Percentiles rank a stretch among this genome's conserved stretches.
phyloP scores from a whole-genome alignment of 352 stramenopile species.

The Stramenopiles sp. region DNA sequence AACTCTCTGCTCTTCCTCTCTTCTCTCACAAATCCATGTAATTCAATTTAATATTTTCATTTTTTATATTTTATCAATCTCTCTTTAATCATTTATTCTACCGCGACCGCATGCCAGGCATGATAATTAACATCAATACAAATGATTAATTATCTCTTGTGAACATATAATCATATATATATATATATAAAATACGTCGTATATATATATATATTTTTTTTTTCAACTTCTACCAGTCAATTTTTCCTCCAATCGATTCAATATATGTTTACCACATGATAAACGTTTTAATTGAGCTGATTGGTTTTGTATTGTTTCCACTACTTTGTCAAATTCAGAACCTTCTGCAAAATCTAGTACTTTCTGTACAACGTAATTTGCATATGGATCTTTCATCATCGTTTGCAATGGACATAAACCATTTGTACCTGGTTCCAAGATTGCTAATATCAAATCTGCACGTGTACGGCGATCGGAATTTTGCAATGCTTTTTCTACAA shows the following conservation, averaged over 20 bases:
- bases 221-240: too few species aligned
- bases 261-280: slow-evolving; percentile 72
- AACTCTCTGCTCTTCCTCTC: too few species aligned
- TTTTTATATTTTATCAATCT: too few species aligned
- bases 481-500: slow-evolving; percentile 79
- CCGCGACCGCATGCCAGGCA: too few species aligned
- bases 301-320: slow-evolving; percentile 66
- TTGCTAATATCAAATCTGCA: slow-evolving; percentile 43
- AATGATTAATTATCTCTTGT: too few species aligned
- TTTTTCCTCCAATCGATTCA: slow-evolving; percentile 45
- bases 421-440: slow-evolving; percentile 20
- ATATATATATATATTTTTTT: too few species aligned
- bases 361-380: slow-evolving; percentile 89
- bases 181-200: too few species aligned
- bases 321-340: slow-evolving; percentile 53
- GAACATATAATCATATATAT: too few species aligned
- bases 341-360: slow-evolving; percentile 67
- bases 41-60: too few species aligned
- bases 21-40: too few species aligned
- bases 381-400: slow-evolving; percentile 88
- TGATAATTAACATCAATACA: too few species aligned
- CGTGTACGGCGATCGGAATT: slow-evolving; percentile 55
- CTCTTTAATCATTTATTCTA: too few species aligned
- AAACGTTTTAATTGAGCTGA: slow-evolving; percentile 67
- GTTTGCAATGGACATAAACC: slow-evolving; percentile 48